Conservation (phyloP, 2,329 filamentous ascomycete genomes). For the Ascochyta pisi region DNA sequence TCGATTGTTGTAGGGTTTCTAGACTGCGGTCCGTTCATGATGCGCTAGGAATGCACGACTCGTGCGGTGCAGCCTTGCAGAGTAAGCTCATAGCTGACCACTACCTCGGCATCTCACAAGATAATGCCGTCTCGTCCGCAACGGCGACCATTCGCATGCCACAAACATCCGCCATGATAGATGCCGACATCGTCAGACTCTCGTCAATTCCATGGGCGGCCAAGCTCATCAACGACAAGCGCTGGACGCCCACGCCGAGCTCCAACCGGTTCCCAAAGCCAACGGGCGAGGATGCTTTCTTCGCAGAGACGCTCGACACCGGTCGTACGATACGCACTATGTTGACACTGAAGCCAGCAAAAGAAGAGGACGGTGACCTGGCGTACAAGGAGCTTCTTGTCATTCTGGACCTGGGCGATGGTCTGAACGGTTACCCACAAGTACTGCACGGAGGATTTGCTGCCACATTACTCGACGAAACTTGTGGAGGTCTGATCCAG, state of each 20-base stretch:
- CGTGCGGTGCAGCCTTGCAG: not conserved
- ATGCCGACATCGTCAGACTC: slow-evolving; percentile 31
- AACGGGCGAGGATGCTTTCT: slow-evolving; percentile 59
- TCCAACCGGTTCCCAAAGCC: slow-evolving; percentile 39
- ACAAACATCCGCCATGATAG: slow-evolving; percentile 26
- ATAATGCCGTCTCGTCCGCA: not conserved
- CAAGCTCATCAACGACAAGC: slow-evolving; percentile 51
- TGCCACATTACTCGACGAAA: slow-evolving; percentile 65
- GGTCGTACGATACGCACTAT: slow-evolving; percentile 55
- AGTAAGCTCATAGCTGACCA: not conserved
- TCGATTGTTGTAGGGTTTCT: no score
- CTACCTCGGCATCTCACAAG: slow-evolving; percentile 10
- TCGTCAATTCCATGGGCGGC: slow-evolving; percentile 59
- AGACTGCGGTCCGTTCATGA: no score
- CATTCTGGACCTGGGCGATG: slow-evolving; percentile 56
- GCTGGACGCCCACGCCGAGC: slow-evolving; percentile 51
- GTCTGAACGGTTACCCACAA: slow-evolving; percentile 61
- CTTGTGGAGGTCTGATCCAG: slow-evolving; percentile 59
- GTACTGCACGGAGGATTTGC: slow-evolving; percentile 66
- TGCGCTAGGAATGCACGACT: not conserved
- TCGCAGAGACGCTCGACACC: slow-evolving; percentile 61
- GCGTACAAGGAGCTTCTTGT: slow-evolving; percentile 47
- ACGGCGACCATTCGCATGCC: not conserved
- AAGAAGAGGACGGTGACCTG: slow-evolving; percentile 25
- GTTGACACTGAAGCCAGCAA: slow-evolving; percentile 31